Conservation (phyloP, 176 grass and related monocot genomes). For the Hordeum vulgare region DNA sequence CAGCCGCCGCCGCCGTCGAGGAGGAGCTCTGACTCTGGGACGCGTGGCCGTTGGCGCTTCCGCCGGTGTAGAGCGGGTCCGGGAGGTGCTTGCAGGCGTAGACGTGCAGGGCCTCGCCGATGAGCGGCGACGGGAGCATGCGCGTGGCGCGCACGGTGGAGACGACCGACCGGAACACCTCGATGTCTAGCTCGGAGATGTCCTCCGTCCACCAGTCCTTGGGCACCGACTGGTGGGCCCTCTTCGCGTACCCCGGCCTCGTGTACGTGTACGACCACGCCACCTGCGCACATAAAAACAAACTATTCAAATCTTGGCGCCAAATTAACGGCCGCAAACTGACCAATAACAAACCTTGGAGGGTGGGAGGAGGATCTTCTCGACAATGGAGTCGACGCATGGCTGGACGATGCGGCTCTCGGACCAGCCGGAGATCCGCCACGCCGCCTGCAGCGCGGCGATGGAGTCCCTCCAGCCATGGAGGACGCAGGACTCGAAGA, state of each 20-base stretch:
- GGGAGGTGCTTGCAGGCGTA: slow-evolving; percentile 84
- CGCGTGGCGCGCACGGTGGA: slow-evolving; percentile 66
- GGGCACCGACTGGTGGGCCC: slow-evolving; percentile 47
- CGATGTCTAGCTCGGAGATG: slow-evolving; percentile 81
- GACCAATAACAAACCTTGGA: slow-evolving; percentile 25
- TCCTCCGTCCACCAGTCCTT: slow-evolving; percentile 99
- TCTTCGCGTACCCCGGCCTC: slow-evolving; percentile 54
- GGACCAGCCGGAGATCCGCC: slow-evolving; percentile 71
- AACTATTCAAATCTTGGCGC: neutral
- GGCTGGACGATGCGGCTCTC: slow-evolving; percentile 77
- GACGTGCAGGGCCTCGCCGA: slow-evolving; percentile 94
- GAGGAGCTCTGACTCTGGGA: slow-evolving; percentile 33
- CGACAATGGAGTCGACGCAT: slow-evolving; percentile 75
- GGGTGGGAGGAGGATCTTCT: slow-evolving; percentile 70
- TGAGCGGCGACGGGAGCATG: slow-evolving; percentile 57
- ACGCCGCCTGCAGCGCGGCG: slow-evolving; percentile 41
- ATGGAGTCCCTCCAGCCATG: slow-evolving; percentile 85
- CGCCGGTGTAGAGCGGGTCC: slow-evolving; percentile 27
- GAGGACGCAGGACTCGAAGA: slow-evolving; percentile 76
- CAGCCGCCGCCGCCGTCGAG: neutral
- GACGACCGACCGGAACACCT: slow-evolving; percentile 75
- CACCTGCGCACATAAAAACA: slow-evolving; percentile 28
- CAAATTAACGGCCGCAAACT: neutral
- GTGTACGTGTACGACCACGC: slow-evolving; percentile 90
- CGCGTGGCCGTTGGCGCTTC: slow-evolving; percentile 5